Base-by-base conservation (phyloP, 768 basidiomycete genomes). In the Lactarius evosmus region DNA sequence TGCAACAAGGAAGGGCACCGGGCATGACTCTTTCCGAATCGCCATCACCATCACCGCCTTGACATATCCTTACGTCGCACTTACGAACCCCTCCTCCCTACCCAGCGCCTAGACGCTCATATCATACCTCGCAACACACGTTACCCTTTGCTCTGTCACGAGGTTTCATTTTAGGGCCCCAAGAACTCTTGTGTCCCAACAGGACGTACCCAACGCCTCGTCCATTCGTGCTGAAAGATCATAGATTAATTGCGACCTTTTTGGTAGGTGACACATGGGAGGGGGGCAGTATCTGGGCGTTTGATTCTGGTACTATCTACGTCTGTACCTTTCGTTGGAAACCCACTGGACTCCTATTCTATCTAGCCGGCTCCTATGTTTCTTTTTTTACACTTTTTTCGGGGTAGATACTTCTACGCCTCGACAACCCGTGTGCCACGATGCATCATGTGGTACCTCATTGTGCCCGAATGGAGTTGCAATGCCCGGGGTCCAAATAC, bases 1-100 rank as follows among this genome's bases (percentile, higher is more conserved):
- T 94, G 93, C 75, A 79, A 83, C 69, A 79, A 81, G 72, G 85
- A 88, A 67, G 86, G 83, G 14, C 69, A 73, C 58, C 66, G 75
- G 71, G 71, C 69, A 61, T 71, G 57, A 63, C 58, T 54, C 57
- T 60, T n/a, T 29, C 52, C 49, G 27, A 34, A n/a, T 25, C 34
- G 32, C n/a, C 25, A 46, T 19, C 27, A 30, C 32, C 16, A 33
- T 46, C 44, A 25, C 22, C 44, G 19, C 44, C 36, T 32, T 49
- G 25, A 36, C 49, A 56, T 56, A 32, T 32, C 59, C n/a, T 49
- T 19, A 27, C 53, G 44, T 32, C 38, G 22, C 38, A 54, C 27
- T 19, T 54, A 54, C 41, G 34, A 40, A 38, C 25, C 29, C 51
- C 32, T 27, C 30, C 30, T 50, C 41, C n/a, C 27, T 4, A 32